Percentiles rank a stretch among this genome's conserved stretches.
Conservation (phyloP, 2,329 filamentous ascomycete genomes). For the Macrophomina pseudophaseolina region DNA sequence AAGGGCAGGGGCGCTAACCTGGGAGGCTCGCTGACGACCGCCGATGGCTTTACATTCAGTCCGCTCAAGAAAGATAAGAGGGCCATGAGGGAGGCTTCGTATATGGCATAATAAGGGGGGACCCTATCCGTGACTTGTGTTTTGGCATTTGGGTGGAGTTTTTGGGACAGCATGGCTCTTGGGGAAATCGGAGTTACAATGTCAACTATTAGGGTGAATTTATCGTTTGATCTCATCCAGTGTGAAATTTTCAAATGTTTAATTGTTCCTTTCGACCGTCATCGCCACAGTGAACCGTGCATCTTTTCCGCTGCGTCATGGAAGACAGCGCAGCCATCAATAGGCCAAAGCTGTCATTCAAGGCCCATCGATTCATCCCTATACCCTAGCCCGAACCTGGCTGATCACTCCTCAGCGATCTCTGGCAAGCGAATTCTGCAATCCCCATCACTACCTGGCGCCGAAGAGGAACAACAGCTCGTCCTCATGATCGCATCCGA, state of each 20-base stretch:
- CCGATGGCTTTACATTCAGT: slow-evolving; percentile 46
- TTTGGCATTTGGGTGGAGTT: slow-evolving; percentile 5
- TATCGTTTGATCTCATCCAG: background rate
- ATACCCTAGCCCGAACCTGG: too few species aligned
- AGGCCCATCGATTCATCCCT: too few species aligned
- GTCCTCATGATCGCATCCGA: too few species aligned
- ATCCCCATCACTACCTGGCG: too few species aligned
- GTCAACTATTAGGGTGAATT: background rate
- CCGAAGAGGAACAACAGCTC: too few species aligned
- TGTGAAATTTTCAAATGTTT: slow-evolving; percentile 6
- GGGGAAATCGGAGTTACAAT: background rate
- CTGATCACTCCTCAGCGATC: too few species aligned
- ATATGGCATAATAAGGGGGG: slow-evolving; percentile 5
- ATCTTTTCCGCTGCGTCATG: too few species aligned
- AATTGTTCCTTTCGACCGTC: background rate
- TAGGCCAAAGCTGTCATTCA: too few species aligned
- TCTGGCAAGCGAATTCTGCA: too few species aligned
- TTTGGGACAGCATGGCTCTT: background rate
- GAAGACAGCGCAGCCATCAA: too few species aligned
- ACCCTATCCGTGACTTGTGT: background rate
- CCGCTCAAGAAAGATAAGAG: slow-evolving; percentile 49
- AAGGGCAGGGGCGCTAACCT: slow-evolving; percentile 41
- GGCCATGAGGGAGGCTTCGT: slow-evolving; percentile 25
- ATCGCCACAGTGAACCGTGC: too few species aligned
- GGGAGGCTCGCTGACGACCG: slow-evolving; percentile 43